These are phyloP conservation scores for Cordyceps pruinosa DNA, from an alignment of 2,329 filamentous ascomycete genomes.

Conservation along the genomic window DNA sequence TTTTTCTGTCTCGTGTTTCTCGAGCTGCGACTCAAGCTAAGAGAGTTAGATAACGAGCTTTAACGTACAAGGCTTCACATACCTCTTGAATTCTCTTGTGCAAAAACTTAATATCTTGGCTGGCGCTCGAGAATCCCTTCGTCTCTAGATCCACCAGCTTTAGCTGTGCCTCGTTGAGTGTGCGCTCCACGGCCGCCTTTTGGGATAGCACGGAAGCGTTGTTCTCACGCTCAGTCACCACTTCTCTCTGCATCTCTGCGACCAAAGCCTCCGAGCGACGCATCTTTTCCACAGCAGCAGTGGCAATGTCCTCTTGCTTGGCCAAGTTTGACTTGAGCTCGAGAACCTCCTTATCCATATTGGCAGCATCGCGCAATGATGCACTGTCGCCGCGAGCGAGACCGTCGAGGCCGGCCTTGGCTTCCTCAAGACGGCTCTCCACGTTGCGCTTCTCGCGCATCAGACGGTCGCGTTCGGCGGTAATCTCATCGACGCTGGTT, in stretches of 20 bases:
- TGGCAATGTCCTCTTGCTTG: constrained; percentile 87
- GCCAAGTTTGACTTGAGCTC: constrained; percentile 84
- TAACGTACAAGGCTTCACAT: not conserved
- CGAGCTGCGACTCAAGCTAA: constrained; percentile 81
- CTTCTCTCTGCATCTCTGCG: constrained; percentile 88
- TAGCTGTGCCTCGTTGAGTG: constrained; percentile 82
- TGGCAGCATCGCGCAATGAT: constrained; percentile 81
- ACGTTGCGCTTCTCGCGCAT: constrained; percentile 85
- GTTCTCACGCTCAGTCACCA: constrained; percentile 75
- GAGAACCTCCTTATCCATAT: constrained; percentile 79
- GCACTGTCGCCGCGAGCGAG: constrained; percentile 79
- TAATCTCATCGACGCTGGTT: constrained; percentile 76
- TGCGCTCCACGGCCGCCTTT: constrained; percentile 84
- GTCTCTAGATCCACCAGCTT: constrained; percentile 90
- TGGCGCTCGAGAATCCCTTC: constrained; percentile 90
- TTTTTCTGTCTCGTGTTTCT: constrained; percentile 72
- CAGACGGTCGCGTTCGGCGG: constrained; percentile 76
- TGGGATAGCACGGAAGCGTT: constrained; percentile 80
- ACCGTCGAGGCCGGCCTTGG: constrained; percentile 81
- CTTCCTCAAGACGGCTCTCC: constrained; percentile 78
- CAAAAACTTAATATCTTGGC: constrained; percentile 90
- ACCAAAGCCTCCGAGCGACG: constrained; percentile 81
- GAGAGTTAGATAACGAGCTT: not conserved
- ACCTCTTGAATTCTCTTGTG: constrained; percentile 91
- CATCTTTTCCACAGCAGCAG: constrained; percentile 95